Conservation (phyloP, 805 yeast genomes). For the Candida insectalens region DNA sequence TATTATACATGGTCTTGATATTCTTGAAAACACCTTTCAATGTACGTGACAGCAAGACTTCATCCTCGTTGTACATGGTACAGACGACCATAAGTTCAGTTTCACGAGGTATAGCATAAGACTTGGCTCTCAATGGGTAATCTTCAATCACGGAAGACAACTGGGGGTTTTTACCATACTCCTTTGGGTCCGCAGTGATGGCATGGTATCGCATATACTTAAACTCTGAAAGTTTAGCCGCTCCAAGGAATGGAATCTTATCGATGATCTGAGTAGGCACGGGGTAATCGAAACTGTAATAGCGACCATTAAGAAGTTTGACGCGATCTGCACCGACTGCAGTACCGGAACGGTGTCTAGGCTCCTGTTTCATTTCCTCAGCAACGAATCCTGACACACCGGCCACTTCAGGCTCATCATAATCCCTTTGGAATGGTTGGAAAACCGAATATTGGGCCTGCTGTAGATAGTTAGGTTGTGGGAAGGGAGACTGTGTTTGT, state of each 20-base stretch:
- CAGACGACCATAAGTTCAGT: slow-evolving; percentile 82
- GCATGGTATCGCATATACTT: slow-evolving; percentile 87
- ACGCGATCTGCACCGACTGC: slow-evolving; percentile 29
- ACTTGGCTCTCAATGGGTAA: slow-evolving; percentile 56
- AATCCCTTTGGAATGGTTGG: slow-evolving; percentile 19
- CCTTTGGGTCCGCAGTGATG: slow-evolving; percentile 83
- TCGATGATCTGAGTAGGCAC: slow-evolving; percentile 53
- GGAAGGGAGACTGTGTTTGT: not conserved
- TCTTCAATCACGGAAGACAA: slow-evolving; percentile 16
- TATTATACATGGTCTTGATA: slow-evolving; percentile 62
- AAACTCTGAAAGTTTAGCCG: slow-evolving; percentile 36
- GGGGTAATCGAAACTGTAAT: slow-evolving; percentile 74
- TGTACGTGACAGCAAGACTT: slow-evolving; percentile 71
- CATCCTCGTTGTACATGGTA: slow-evolving; percentile 91
- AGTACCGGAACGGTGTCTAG: slow-evolving; percentile 5
- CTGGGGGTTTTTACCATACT: slow-evolving; percentile 54
- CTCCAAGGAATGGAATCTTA: slow-evolving; percentile 35
- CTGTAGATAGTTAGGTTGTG: not conserved
- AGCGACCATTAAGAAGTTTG: slow-evolving; percentile 54
- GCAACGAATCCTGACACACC: slow-evolving; percentile 8
- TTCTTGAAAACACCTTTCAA: slow-evolving; percentile 86
- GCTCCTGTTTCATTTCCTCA: slow-evolving; percentile 8
- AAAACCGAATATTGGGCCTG: slow-evolving; percentile 13
- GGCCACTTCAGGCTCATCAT: slow-evolving; percentile 20
- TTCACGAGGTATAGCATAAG: slow-evolving; percentile 63